Base-by-base conservation (phyloP, 495 filamentous ascomycete genomes). In the Podospora tetraspora region DNA sequence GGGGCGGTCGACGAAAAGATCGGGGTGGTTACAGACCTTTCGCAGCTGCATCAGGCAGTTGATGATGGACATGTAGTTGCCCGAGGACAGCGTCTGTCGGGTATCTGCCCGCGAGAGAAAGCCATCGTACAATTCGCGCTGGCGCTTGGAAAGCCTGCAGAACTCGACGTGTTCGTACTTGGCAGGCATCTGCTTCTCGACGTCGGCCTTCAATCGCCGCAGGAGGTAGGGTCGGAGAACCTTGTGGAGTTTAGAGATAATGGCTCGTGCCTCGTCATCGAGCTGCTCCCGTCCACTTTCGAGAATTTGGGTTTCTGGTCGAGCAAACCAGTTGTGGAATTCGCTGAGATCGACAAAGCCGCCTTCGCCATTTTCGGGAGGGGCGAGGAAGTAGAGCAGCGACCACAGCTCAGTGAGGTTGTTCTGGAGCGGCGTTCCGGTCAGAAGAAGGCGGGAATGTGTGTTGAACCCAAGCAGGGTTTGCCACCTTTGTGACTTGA, bases 151-250 rank as follows among this genome's bases (percentile, higher is more conserved):
- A 2, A 99, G 84, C 52, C 93, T 88, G 77, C 96, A 99, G 73
- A 94, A 94, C 62, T 97, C 90, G 32, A 99, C 92, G 75, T 96
- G 93, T 75, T 99, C 96, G 73, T 96, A 97, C 75, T 99, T 99
- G 30, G 87, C 93, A 0, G 96, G 96, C 93, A 99, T 97, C 74
- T 98, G 94, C 79, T 99, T 98, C 82, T 99, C 96, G 24, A 99
- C 96, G 75, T 99, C 96, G 59, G 94, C 92, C 79, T 99, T 99
- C 56, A 99, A 81, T 68, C 96, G 86, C 59, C 96, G 89, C 23
- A 99, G 86, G 16, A 99, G 87, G 77, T 96, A 97, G 3, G 96
- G 96, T 24, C 96, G 89, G 8, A 99, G 83, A 57, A 97, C 90
- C 69, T 94, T 90, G 77, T 99, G 96, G 19, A 99, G 88, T 76